These are phyloP conservation scores for Hemisphaericaspora xylanilytica DNA, from an alignment of 1,139 yeast species.

Conservation along the genomic window DNA sequence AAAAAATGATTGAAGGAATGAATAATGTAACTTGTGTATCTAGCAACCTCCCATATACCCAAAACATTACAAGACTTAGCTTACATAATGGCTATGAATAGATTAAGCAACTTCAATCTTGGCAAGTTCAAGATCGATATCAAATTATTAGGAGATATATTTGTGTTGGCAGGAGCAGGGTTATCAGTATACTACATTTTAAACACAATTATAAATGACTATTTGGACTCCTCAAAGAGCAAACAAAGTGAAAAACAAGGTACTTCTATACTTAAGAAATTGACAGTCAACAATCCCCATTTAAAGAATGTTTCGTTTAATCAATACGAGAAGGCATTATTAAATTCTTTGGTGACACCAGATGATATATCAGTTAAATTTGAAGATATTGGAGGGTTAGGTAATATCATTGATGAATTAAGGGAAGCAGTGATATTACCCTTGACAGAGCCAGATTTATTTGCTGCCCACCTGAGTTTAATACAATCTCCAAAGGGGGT, in stretches of 20 bases:
- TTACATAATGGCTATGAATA: conserved; percentile 26
- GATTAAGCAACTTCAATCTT: conserved; percentile 31
- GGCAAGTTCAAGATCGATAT: conserved; percentile 51
- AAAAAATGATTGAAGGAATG: too few relatives aligned
- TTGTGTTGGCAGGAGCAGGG: conserved; percentile 79
- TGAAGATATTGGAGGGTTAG: conserved; percentile 85
- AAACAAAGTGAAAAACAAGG: conserved; percentile 70
- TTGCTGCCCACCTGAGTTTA: conserved; percentile 59
- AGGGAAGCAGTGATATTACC: conserved; percentile 89
- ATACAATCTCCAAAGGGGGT: conserved; percentile 94
- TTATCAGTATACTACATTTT: conserved; percentile 73
- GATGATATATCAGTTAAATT: conserved; percentile 75
- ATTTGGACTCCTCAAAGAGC: conserved; percentile 47
- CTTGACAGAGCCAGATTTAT: conserved; percentile 68
- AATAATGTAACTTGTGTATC: too few relatives aligned
- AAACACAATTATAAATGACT: conserved; percentile 55
- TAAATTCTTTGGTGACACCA: conserved; percentile 80
- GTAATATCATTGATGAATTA: conserved; percentile 75
- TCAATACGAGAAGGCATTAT: conserved; percentile 74
- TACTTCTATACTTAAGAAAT: conserved; percentile 55
- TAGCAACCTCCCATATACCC: too few relatives aligned
- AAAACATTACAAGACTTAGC: too few relatives aligned
- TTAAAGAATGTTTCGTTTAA: conserved; percentile 55
- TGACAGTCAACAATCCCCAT: conserved; percentile 59
- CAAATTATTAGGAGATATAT: conserved; percentile 61